Base-by-base conservation (phyloP, 352 stramenopile species). In the Globisporangium camurandrum region DNA sequence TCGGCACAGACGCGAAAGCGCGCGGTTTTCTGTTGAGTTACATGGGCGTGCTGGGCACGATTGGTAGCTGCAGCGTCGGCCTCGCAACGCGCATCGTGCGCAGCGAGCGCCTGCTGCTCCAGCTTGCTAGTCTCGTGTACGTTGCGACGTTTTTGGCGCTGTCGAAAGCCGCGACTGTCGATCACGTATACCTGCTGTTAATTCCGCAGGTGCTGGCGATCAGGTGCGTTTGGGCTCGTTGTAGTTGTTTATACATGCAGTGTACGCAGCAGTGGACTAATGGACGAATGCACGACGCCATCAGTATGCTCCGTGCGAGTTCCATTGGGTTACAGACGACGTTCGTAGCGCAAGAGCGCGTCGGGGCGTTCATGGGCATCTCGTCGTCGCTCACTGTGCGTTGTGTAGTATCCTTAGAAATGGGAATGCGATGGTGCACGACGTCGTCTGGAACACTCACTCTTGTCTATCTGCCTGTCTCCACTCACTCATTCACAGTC, bases 1-100 rank as follows among this genome's bases (percentile, higher is more conserved):
- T 87, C 28, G 65, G 61, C 16, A 73, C 78, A 54, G 74, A 86
- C 52, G 69, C 80, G 19, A 75, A 69, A 33, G 57, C 66, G 20
- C 58, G 80, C 20, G 80, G 80, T 16, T 89, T 86, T 39, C 43
- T 92, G 49, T 62, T 92, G 30, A 89, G 80, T 54, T 92, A 92
- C 66, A 89, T 88, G 73, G 80, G 80, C 3, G 30, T 87, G 34
- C 62, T 92, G 11, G 77, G 75, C 3, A 79, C 81, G 17, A 51
- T 79, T 24, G 74, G 76, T 16, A 88, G 80, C 50, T 69, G 77
- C 24, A 71, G 71, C 1, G 80, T 92, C 27, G 80, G 76, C 7
- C 59, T 75, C 27, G 57, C 75, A 8, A 71, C 72, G 40, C 64
- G 63, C 16, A 38, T 68, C 14, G 55, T 82, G 11, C 65, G 57